A percentile compares a stretch with the other conserved stretches of the same genome.
phyloP scores from a whole-genome alignment of 331 rosid genomes.

The Acacia concinna region DNA sequence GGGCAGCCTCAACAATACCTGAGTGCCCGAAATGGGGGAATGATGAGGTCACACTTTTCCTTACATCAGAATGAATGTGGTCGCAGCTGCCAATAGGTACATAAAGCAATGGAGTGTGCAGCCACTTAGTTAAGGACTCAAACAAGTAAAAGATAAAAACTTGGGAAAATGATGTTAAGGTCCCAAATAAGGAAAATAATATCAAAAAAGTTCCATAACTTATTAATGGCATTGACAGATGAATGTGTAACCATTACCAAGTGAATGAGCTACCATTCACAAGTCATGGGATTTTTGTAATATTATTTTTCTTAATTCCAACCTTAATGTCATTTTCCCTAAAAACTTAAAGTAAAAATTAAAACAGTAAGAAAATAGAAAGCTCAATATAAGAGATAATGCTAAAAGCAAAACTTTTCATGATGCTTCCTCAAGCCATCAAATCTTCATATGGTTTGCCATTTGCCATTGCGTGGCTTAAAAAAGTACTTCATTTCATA shows the following conservation, averaged over 20 bases:
- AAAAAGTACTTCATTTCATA: neutral
- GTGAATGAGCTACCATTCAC: too few relatives aligned
- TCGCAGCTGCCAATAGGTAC: constrained; percentile 50
- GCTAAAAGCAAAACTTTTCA: neutral
- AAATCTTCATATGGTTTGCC: constrained; percentile 12
- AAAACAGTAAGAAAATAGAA: constrained; percentile 1
- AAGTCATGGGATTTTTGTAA: too few relatives aligned
- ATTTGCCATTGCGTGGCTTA: neutral
- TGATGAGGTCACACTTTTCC: constrained; percentile 54
- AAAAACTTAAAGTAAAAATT: constrained; percentile 2
- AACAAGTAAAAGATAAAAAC: constrained; percentile 4
- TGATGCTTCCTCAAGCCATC: constrained; percentile 20
- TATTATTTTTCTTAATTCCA: too few relatives aligned
- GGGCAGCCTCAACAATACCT: constrained; percentile 83
- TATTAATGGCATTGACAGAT: too few relatives aligned
- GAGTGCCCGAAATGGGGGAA: constrained; percentile 87
- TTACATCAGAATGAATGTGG: constrained; percentile 46
- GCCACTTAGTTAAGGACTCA: constrained; percentile 19
- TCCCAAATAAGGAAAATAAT: too few relatives aligned
- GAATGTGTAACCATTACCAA: too few relatives aligned
- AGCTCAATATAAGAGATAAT: constrained; percentile 7
- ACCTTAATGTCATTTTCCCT: too few relatives aligned
- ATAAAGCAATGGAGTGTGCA: constrained; percentile 20
- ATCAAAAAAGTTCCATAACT: too few relatives aligned
- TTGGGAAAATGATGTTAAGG: too few relatives aligned